Evolutionary conservation across 345 rosid species (phyloP).

Genomic region (Kandelia obovata): DNA sequence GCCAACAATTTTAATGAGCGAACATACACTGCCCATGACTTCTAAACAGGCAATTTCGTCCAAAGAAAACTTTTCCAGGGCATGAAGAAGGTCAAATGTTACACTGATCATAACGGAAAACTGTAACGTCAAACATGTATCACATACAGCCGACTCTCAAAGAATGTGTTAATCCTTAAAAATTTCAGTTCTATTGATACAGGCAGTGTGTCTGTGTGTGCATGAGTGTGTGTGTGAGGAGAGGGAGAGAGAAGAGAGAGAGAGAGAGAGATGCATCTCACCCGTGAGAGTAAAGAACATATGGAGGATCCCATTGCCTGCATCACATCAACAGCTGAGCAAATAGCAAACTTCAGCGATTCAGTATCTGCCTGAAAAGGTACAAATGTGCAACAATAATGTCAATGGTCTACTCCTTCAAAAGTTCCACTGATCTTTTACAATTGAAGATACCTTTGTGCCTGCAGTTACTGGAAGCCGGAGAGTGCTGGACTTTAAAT

Average conservation of each 20-base stretch:
- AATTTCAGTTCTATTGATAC: not conserved
- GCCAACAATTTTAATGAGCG: too few species aligned
- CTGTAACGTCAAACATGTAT: not conserved
- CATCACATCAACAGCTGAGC: slow-evolving; percentile 91
- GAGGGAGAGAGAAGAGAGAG: not conserved
- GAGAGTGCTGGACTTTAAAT: slow-evolving; percentile 85
- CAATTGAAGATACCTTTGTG: slow-evolving; percentile 56
- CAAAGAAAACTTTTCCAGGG: not conserved
- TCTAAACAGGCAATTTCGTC: slow-evolving; percentile 1
- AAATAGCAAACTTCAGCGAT: slow-evolving; percentile 70
- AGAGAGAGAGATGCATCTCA: slow-evolving; percentile 30
- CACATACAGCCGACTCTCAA: not conserved
- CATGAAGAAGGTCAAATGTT: not conserved
- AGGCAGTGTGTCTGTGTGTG: too few species aligned
- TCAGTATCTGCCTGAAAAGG: slow-evolving; percentile 68
- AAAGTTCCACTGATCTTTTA: slow-evolving; percentile 1
- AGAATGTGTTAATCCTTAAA: not conserved
- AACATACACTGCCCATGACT: not conserved
- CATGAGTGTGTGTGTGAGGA: too few species aligned
- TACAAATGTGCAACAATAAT: slow-evolving; percentile 14
- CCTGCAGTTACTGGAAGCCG: slow-evolving; percentile 89
- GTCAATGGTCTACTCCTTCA: slow-evolving; percentile 14
- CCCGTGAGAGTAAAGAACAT: slow-evolving; percentile 65
- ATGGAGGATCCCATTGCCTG: slow-evolving; percentile 80
- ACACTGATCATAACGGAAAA: not conserved